Percentiles rank a stretch among this genome's conserved stretches.
Evolutionary conservation across 805 yeast species (phyloP).

Genomic region (Pichia heedii): DNA sequence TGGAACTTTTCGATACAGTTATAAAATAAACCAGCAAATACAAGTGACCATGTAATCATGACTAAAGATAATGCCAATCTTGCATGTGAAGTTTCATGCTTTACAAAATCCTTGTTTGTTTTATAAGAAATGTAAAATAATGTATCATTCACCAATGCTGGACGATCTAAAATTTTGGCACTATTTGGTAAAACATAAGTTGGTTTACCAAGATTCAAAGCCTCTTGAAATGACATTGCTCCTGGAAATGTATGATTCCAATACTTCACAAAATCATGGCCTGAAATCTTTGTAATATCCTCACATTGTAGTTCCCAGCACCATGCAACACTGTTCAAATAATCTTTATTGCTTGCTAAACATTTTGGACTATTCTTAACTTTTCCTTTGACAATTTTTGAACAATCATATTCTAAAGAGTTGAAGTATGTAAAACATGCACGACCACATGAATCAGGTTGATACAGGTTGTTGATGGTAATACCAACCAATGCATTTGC

Average conservation of each 20-base stretch:
- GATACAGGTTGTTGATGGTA: too few species aligned
- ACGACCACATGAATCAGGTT: too few species aligned
- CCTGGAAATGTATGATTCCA: too few species aligned
- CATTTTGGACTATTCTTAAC: neutral
- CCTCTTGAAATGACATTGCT: too few species aligned
- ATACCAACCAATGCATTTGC: too few species aligned
- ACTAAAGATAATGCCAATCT: conserved; percentile 3
- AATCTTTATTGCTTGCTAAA: neutral
- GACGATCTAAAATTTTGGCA: neutral
- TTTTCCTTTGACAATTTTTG: too few species aligned
- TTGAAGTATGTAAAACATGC: too few species aligned
- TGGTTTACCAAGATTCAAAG: too few species aligned
- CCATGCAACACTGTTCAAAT: conserved; percentile 3
- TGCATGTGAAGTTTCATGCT: neutral
- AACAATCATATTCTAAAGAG: too few species aligned
- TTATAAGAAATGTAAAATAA: neutral
- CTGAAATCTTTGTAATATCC: too few species aligned
- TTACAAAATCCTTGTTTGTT: neutral
- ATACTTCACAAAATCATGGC: too few species aligned
- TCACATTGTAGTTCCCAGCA: neutral
- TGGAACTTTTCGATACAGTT: conserved; percentile 3
- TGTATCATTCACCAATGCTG: conserved; percentile 1
- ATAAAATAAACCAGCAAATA: conserved; percentile 3
- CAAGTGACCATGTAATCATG: conserved; percentile 9
- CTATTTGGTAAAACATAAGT: neutral